Evolutionary conservation across 1,139 yeast genomes (phyloP).

Genomic region (Sugiyamaella paludigena): DNA sequence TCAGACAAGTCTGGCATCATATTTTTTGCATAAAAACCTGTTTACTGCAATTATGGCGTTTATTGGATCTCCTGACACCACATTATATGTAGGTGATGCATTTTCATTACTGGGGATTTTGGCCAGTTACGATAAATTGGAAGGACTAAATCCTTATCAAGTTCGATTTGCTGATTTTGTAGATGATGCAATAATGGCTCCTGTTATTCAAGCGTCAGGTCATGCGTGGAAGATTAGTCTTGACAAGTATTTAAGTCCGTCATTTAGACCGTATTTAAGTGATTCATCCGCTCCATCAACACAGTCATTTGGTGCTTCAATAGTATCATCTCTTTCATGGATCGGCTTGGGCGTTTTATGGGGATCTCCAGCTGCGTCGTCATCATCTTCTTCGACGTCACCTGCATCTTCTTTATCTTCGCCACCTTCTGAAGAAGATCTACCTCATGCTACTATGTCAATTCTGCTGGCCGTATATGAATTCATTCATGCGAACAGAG

Average conservation of each 20-base stretch:
- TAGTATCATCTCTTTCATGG: conserved; percentile 16
- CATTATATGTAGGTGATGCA: conserved; percentile 36
- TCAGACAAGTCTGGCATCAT: conserved; percentile 37
- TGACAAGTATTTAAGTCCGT: conserved; percentile 21
- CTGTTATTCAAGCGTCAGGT: conserved; percentile 33
- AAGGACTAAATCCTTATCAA: conserved; percentile 39
- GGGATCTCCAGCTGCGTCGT: background rate
- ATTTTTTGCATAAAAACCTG: conserved; percentile 39
- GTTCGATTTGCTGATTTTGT: conserved; percentile 42
- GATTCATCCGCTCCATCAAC: background rate
- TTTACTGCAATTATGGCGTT: conserved; percentile 39
- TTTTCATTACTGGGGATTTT: conserved; percentile 39
- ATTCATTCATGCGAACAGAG: conserved; percentile 38
- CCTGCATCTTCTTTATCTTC: background rate
- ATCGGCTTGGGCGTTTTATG: conserved; percentile 11
- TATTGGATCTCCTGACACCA: conserved; percentile 30
- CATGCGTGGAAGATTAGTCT: conserved; percentile 32
- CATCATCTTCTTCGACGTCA: background rate
- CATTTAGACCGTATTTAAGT: conserved; percentile 6
- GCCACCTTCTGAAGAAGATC: conserved; percentile 9
- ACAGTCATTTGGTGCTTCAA: conserved; percentile 12
- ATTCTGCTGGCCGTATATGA: conserved; percentile 39
- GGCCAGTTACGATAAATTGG: conserved; percentile 39
- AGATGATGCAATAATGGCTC: conserved; percentile 38
- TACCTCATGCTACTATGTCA: conserved; percentile 31